These are phyloP conservation scores for Rostrohypoxylon terebratum DNA, from an alignment of 495 filamentous ascomycete genomes.

Conservation along the genomic window DNA sequence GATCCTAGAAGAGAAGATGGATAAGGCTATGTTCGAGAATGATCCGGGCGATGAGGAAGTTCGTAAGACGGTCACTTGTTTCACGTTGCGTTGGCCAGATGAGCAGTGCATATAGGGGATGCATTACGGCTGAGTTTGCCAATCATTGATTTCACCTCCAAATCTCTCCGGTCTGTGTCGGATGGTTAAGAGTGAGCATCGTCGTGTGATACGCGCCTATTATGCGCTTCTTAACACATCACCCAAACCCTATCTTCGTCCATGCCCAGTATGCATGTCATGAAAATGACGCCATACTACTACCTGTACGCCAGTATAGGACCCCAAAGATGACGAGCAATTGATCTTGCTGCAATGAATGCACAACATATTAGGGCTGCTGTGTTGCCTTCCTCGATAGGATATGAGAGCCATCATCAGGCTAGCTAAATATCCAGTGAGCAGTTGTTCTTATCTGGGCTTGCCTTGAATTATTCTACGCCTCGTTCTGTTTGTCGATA, in stretches of 20 bases:
- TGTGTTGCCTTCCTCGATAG: conserved; percentile 18
- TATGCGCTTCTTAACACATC: conserved; percentile 14
- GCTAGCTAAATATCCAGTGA: neutral
- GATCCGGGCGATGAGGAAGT: conserved; percentile 84
- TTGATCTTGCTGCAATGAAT: conserved; percentile 7
- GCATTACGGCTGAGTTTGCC: conserved; percentile 12
- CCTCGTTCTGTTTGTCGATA: conserved; percentile 1
- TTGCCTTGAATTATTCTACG: conserved; percentile 4
- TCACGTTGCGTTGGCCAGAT: conserved; percentile 68
- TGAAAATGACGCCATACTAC: conserved; percentile 18
- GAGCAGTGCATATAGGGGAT: conserved; percentile 36
- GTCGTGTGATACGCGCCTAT: conserved; percentile 18
- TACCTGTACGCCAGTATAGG: neutral
- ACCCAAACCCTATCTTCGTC: neutral
- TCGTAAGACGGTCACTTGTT: conserved; percentile 84
- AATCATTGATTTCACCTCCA: conserved; percentile 18
- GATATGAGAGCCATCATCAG: neutral
- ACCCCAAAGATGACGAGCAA: conserved; percentile 4
- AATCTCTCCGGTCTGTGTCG: conserved; percentile 12
- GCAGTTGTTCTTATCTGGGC: neutral
- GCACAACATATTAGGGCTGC: conserved; percentile 34
- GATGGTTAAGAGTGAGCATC: conserved; percentile 15
- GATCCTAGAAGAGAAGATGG: conserved; percentile 83
- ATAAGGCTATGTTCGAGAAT: conserved; percentile 86
- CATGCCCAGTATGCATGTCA: conserved; percentile 2